Evolutionary conservation across 257 asterid genomes (phyloP).

Genomic region (Perilla frutescens): DNA sequence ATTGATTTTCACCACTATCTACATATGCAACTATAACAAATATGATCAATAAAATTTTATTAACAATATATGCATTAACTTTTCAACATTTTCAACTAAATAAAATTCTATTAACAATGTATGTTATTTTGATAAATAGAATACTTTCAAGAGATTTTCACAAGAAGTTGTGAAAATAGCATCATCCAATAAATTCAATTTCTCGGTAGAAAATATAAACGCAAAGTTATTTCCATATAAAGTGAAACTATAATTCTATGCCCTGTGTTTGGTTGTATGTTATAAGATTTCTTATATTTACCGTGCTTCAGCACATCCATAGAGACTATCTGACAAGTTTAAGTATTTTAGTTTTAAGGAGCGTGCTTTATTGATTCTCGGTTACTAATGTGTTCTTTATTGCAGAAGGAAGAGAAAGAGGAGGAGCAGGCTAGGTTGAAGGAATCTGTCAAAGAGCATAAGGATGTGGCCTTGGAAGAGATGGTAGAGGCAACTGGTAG

Average conservation of each 20-base stretch:
- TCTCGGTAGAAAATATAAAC: no score
- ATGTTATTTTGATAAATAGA: no score
- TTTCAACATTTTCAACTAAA: no score
- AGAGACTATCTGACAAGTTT: constrained; percentile 18
- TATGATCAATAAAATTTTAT: no score
- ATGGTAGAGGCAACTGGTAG: constrained; percentile 73
- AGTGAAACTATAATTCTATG: not conserved
- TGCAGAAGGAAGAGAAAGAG: constrained; percentile 88
- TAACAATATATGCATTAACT: no score
- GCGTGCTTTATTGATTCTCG: constrained; percentile 2
- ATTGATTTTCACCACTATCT: no score
- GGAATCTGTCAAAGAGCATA: constrained; percentile 65
- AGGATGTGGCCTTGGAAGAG: constrained; percentile 95
- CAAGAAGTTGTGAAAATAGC: no score
- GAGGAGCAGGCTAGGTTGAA: constrained; percentile 76
- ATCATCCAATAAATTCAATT: no score
- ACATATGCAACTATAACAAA: no score
- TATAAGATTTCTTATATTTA: not conserved
- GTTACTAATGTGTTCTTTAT: constrained; percentile 39
- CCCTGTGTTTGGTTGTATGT: constrained; percentile 21
- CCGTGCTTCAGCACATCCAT: constrained; percentile 23
- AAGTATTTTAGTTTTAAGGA: constrained; percentile 20
- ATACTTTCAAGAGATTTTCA: no score
- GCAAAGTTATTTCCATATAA: no score
- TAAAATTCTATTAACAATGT: no score